These are phyloP conservation scores for Moesziomyces globuligerus DNA, from an alignment of 1,284 basidiomycete genomes.

Conservation along the genomic window DNA sequence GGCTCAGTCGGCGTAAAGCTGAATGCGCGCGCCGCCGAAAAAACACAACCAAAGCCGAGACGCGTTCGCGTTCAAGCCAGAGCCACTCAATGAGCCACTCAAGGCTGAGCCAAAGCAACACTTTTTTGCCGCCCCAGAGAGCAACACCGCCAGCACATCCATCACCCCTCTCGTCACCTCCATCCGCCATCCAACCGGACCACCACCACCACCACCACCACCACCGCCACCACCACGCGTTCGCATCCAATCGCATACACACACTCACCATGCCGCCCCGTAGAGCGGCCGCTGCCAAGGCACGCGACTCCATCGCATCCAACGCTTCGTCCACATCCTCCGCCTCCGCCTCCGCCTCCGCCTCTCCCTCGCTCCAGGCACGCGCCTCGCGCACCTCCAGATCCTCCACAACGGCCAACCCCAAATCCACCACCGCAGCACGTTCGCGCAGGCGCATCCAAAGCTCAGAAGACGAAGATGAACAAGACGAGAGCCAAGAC, in stretches of 20 bases:
- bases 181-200: too few relatives aligned
- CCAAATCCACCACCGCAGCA: conserved; percentile 14
- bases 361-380: conserved; percentile 19
- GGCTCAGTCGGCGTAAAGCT: not conserved
- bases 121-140: too few relatives aligned
- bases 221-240: not conserved
- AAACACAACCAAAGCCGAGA: too few relatives aligned
- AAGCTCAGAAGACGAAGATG: conserved; percentile 27
- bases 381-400: conserved; percentile 18
- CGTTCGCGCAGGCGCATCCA: conserved; percentile 37
- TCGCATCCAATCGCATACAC: not conserved
- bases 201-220: not conserved
- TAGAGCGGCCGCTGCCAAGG: conserved; percentile 37
- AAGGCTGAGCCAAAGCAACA: too few relatives aligned
- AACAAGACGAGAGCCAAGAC: conserved; percentile 16
- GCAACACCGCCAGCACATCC: not conserved
- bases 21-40: too few relatives aligned
- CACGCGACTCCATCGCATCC: conserved; percentile 42
- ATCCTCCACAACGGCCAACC: conserved; percentile 12
- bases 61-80: too few relatives aligned
- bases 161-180: not conserved
- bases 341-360: conserved; percentile 8
- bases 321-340: conserved; percentile 17
- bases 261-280: conserved; percentile 29
- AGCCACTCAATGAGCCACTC: too few relatives aligned